phyloP scores from a whole-genome alignment of 148 eudicot species.

The Fagopyrum esculentum region DNA sequence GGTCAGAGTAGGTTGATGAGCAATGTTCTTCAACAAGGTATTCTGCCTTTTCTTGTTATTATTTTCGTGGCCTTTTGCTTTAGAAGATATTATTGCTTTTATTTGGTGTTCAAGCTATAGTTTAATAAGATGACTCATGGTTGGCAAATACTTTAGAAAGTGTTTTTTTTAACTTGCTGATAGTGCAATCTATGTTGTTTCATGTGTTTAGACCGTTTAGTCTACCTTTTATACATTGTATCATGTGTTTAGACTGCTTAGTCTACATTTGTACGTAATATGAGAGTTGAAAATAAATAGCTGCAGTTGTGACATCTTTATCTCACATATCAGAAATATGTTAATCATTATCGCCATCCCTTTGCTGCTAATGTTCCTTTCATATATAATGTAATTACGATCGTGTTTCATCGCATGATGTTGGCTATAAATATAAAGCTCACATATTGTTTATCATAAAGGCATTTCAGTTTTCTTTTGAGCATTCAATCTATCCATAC shows the following conservation, averaged over 20 bases:
- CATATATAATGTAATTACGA: not conserved
- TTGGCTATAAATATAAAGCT: not conserved
- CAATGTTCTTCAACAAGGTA: slow-evolving; percentile 96
- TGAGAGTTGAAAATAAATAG: not conserved
- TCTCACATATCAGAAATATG: not conserved
- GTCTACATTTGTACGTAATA: not conserved
- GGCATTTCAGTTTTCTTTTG: not conserved
- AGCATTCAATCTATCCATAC: not conserved
- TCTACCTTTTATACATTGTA: too few relatives aligned
- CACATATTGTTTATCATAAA: not conserved
- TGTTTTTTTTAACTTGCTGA: not conserved
- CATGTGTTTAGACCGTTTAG: not conserved
- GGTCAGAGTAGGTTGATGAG: slow-evolving; percentile 77
- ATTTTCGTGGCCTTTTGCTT: not conserved
- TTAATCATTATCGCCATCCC: not conserved
- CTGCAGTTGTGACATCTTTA: not conserved
- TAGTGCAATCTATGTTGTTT: not conserved
- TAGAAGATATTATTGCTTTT: not conserved
- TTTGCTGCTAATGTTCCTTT: not conserved
- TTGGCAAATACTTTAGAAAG: not conserved
- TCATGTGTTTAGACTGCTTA: too few relatives aligned
- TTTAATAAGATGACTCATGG: not conserved
- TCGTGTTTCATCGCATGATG: not conserved
- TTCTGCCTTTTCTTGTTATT: not conserved
- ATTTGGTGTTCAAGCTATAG: not conserved